A percentile compares a stretch with the other conserved stretches of the same genome.
Evolutionary conservation across 2,329 filamentous ascomycete genomes (phyloP).

Genomic region (Seiridium cupressi): DNA sequence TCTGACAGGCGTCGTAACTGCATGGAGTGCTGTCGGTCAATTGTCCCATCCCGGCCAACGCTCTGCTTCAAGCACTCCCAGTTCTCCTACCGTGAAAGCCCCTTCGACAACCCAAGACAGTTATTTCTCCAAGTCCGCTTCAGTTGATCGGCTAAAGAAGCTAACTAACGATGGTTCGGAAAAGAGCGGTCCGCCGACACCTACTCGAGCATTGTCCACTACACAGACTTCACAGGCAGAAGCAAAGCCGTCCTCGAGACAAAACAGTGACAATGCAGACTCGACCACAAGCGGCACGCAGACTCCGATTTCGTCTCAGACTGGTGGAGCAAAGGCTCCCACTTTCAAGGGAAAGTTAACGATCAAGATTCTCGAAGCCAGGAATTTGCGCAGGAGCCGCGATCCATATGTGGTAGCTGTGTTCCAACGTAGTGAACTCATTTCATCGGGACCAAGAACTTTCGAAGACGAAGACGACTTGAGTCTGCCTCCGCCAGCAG

Average conservation of each 20-base stretch:
- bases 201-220: conserved; percentile 79
- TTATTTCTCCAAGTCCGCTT: conserved; percentile 54
- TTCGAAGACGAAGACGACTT: conserved; percentile 61
- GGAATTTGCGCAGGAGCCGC: conserved; percentile 75
- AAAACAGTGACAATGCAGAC: conserved; percentile 37
- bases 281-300: conserved; percentile 46
- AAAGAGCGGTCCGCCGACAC: conserved; percentile 92
- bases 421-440: conserved; percentile 94
- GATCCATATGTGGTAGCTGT: conserved; percentile 96
- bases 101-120: conserved; percentile 32
- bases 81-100: conserved; percentile 43
- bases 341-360: conserved; percentile 82
- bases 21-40: conserved; percentile 63
- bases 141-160: conserved; percentile 71
- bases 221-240: conserved; percentile 52
- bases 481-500: conserved; percentile 43
- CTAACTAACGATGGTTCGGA: conserved; percentile 79
- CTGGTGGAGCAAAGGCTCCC: conserved; percentile 59
- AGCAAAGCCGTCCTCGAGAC: conserved; percentile 29
- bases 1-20: conserved; percentile 63
- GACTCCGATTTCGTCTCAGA: conserved; percentile 45
- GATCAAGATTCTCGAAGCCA: conserved; percentile 83
- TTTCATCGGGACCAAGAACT: conserved; percentile 78
- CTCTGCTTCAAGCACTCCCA: conserved; percentile 48
- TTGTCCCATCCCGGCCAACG: conserved; percentile 65